Percentiles rank a stretch among this genome's conserved stretches.
These are phyloP conservation scores for Ceratocystis smalleyi DNA, from an alignment of 2,329 filamentous ascomycete genomes.

Conservation along the genomic window DNA sequence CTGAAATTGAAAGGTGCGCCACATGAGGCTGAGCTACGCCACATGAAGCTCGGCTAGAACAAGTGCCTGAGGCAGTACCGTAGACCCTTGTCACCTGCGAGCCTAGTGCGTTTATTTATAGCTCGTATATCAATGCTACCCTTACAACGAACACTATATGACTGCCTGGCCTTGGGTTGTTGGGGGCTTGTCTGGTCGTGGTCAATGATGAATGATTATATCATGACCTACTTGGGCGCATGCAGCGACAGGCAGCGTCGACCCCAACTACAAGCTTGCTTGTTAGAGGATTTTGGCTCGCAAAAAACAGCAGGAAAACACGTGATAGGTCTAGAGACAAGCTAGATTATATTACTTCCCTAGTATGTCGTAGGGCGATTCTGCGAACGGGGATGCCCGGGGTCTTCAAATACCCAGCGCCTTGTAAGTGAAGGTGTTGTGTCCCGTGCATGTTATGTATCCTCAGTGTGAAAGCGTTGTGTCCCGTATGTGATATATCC, in stretches of 20 bases:
- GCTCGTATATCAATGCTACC: background rate
- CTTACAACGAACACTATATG: background rate
- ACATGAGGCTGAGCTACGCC: slow-evolving; percentile 1
- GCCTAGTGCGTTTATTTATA: background rate
- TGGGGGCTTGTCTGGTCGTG: background rate
- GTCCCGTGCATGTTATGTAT: too few relatives aligned
- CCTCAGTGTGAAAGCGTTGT: too few relatives aligned
- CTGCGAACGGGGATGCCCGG: background rate
- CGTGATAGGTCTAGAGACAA: background rate
- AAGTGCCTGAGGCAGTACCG: background rate
- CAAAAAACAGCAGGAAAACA: background rate
- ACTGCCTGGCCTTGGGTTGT: background rate
- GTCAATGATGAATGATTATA: background rate
- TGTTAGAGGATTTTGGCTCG: too few relatives aligned
- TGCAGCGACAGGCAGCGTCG: too few relatives aligned
- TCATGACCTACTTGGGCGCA: background rate
- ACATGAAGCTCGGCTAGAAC: background rate
- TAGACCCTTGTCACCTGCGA: background rate
- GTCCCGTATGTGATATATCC: too few relatives aligned
- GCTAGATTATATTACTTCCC: background rate
- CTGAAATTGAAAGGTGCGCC: slow-evolving; percentile 9
- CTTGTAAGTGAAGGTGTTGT: background rate
- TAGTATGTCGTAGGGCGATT: background rate
- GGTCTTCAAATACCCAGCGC: background rate
- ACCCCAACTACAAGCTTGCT: too few relatives aligned